Evolutionary conservation across 2,329 filamentous ascomycete species (phyloP).

Genomic region (Alternaria atra): DNA sequence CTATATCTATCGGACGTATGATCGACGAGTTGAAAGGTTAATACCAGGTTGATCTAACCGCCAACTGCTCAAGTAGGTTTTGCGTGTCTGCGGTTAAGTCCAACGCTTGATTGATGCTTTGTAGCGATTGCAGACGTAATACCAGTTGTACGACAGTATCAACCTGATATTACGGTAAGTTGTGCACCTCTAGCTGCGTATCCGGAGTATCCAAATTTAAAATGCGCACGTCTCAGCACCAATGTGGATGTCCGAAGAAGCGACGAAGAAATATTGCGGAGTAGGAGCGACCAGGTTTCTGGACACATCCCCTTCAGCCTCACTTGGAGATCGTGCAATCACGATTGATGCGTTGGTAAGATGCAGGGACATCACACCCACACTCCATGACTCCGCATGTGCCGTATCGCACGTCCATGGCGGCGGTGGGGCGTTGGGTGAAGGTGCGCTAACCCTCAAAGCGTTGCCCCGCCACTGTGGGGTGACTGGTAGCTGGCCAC

Average conservation of each 20-base stretch:
- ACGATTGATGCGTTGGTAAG: background rate
- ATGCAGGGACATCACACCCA: slow-evolving; percentile 1
- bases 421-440: slow-evolving; percentile 11
- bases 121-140: background rate
- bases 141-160: slow-evolving; percentile 40
- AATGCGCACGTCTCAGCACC: slow-evolving; percentile 65
- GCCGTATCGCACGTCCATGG: background rate
- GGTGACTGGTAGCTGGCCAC: slow-evolving; percentile 3
- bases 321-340: background rate
- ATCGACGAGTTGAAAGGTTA: slow-evolving; percentile 68
- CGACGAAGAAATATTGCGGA: slow-evolving; percentile 56
- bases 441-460: background rate
- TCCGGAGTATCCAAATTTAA: background rate
- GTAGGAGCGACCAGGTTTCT: slow-evolving; percentile 58
- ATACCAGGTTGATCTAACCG: slow-evolving; percentile 57
- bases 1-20: slow-evolving; percentile 68
- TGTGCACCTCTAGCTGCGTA: background rate
- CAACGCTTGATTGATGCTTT: background rate
- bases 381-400: slow-evolving; percentile 3
- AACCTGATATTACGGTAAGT: slow-evolving; percentile 54
- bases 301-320: slow-evolving; percentile 50
- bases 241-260: slow-evolving; percentile 65
- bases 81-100: slow-evolving; percentile 51
- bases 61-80: slow-evolving; percentile 63
- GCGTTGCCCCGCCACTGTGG: slow-evolving; percentile 14